phyloP scores from a whole-genome alignment of 75 land plant genomes.

The Adiantum capillusveneris region DNA sequence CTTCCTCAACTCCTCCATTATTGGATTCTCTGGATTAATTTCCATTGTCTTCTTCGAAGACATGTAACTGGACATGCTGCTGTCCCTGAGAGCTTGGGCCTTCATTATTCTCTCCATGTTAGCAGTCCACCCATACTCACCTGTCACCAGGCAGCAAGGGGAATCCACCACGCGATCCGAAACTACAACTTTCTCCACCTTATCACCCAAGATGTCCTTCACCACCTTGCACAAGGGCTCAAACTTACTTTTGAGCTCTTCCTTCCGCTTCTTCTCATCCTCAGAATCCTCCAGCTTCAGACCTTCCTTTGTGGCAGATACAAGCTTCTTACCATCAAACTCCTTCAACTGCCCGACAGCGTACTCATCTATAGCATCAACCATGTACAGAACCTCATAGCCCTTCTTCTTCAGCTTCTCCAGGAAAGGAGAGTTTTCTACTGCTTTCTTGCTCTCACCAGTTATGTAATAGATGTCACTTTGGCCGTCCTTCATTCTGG shows the following conservation, averaged over 20 bases:
- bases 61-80: conserved; percentile 69
- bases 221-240: conserved; percentile 62
- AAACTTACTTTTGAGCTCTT: conserved; percentile 56
- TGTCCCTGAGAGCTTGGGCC: conserved; percentile 70
- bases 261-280: conserved; percentile 68
- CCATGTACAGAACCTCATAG: conserved; percentile 72
- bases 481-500: conserved; percentile 77
- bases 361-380: conserved; percentile 79
- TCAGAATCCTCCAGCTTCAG: conserved; percentile 58
- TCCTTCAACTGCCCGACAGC: conserved; percentile 65
- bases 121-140: conserved; percentile 79
- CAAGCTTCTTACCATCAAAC: conserved; percentile 71
- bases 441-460: conserved; percentile 59
- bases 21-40: conserved; percentile 68
- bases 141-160: conserved; percentile 70
- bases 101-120: conserved; percentile 78
- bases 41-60: conserved; percentile 77
- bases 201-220: conserved; percentile 67
- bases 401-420: conserved; percentile 70
- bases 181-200: conserved; percentile 56
- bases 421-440: conserved; percentile 70
- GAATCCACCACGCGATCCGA: conserved; percentile 69
- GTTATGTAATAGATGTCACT: conserved; percentile 68
- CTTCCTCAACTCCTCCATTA: conserved; percentile 69
- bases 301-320: conserved; percentile 60